Percentiles rank a stretch among this genome's conserved stretches.
These are phyloP conservation scores for Neohortaea acidophila DNA, from an alignment of 495 filamentous ascomycete species.

Conservation along the genomic window DNA sequence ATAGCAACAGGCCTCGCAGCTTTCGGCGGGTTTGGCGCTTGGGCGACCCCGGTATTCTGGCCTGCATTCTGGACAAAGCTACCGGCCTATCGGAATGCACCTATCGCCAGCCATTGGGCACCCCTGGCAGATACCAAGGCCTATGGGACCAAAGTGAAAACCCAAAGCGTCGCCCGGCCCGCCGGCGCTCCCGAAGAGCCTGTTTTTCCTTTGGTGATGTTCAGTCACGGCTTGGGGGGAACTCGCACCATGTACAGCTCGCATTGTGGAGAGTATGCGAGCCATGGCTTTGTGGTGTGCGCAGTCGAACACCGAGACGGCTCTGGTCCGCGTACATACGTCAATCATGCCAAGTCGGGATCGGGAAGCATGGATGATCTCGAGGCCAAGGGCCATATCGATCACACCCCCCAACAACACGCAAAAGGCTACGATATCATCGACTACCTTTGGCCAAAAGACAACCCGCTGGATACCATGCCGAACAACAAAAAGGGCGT, in stretches of 20 bases:
- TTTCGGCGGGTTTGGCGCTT: constrained; percentile 33
- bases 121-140: constrained; percentile 19
- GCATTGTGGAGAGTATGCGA: constrained; percentile 33
- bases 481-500: constrained; percentile 28
- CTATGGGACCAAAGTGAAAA: constrained; percentile 21
- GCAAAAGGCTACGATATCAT: constrained; percentile 23
- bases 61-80: constrained; percentile 42
- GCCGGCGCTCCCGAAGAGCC: constrained; percentile 22
- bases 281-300: constrained; percentile 33
- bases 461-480: constrained; percentile 29
- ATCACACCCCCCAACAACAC: constrained; percentile 22
- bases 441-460: constrained; percentile 32
- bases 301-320: constrained; percentile 33
- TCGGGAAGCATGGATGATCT: constrained; percentile 18
- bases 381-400: constrained; percentile 18
- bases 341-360: constrained; percentile 26
- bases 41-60: constrained; percentile 32
- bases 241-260: constrained; percentile 30
- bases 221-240: constrained; percentile 34
- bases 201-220: constrained; percentile 30
- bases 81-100: constrained; percentile 40
- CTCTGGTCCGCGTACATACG: constrained; percentile 28
- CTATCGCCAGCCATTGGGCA: constrained; percentile 30
- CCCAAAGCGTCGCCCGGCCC: constrained; percentile 18
- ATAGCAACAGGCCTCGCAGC: constrained; percentile 39